phyloP scores from a whole-genome alignment of 768 basidiomycete species.

The Kwoniella sp. region DNA sequence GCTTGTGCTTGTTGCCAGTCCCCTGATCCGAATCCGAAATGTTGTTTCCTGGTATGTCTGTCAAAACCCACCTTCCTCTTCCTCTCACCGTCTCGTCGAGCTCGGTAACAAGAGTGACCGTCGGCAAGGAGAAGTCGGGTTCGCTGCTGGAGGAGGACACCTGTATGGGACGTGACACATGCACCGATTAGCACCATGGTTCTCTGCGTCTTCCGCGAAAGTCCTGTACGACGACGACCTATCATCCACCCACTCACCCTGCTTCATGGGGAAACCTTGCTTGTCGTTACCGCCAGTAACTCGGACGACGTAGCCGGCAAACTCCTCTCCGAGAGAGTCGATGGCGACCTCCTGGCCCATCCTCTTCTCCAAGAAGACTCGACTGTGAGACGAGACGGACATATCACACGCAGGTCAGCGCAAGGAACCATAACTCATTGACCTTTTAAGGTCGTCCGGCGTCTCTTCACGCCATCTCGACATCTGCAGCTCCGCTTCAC shows the following conservation, averaged over 20 bases:
- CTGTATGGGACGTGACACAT: background rate
- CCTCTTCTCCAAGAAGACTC: conserved; percentile 95
- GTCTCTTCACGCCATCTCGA: background rate
- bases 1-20: conserved; percentile 3
- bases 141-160: conserved; percentile 86
- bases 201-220: too few relatives aligned
- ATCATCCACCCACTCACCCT: conserved; percentile 62
- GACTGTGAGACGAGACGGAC: conserved; percentile 60
- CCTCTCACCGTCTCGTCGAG: conserved; percentile 89
- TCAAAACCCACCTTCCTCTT: conserved; percentile 75
- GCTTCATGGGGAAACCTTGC: conserved; percentile 71
- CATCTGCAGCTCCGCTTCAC: background rate
- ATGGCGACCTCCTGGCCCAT: conserved; percentile 92
- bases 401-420: conserved; percentile 18
- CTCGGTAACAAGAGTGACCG: conserved; percentile 97
- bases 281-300: conserved; percentile 96
- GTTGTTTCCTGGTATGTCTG: too few relatives aligned
- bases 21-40: background rate
- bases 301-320: conserved; percentile 93
- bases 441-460: too few relatives aligned
- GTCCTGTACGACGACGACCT: too few relatives aligned
- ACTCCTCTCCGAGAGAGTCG: conserved; percentile 91
- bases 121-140: conserved; percentile 89
- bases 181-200: background rate
- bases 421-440: too few relatives aligned